Base-by-base conservation (phyloP, 2,329 filamentous ascomycete genomes). In the Exophiala sp. region DNA sequence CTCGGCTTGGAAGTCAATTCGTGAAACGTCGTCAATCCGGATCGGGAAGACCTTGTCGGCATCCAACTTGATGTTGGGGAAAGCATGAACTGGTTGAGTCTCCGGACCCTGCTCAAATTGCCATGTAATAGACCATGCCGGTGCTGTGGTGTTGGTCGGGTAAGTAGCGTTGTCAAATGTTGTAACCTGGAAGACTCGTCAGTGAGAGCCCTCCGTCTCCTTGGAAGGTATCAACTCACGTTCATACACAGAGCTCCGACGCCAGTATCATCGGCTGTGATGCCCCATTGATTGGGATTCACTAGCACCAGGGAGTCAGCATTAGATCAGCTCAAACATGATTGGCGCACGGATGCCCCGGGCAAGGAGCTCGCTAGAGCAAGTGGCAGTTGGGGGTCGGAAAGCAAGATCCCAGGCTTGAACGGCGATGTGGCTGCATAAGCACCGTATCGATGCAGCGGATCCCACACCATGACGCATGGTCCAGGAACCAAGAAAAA, bases 271-370 rank as follows among this genome's bases (percentile, higher is more conserved):
- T 65, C 65, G 10, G 64, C 58, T 18, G 65, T 57, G 60, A 73
- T 69, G 48, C 73, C 74, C 76, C 76, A 79, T 63, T 77, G 76
- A 57, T 79, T 79, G 40, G 76, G 76, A 58, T 79, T 78, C 48
- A 78, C 76, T 78, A 50, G 18, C 27, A 14, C 5, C n/a, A 18
- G 14, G 27, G 23, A 10, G 48, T 52, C 48, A 55, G 46, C 30
- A 19, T 23, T 22, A 35, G 30, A 23, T 42, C 10, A 18, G 19
- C 3, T n/a, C 13, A 7, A 40, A 27, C 16, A 11, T 56, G 49
- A 56, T 52, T 52, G 42, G 53, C 24, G 9, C 10, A 16, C 18
- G 11, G n/a, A 29, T 16, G 13, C 23, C 43, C 14, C 14, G 47
- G 30, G 9, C 16, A 32, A 37, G 5, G 4, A 8, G 14, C 16